These are phyloP conservation scores for Colletotrichum graminicola DNA, from an alignment of 2,329 filamentous ascomycete genomes.

Conservation along the genomic window DNA sequence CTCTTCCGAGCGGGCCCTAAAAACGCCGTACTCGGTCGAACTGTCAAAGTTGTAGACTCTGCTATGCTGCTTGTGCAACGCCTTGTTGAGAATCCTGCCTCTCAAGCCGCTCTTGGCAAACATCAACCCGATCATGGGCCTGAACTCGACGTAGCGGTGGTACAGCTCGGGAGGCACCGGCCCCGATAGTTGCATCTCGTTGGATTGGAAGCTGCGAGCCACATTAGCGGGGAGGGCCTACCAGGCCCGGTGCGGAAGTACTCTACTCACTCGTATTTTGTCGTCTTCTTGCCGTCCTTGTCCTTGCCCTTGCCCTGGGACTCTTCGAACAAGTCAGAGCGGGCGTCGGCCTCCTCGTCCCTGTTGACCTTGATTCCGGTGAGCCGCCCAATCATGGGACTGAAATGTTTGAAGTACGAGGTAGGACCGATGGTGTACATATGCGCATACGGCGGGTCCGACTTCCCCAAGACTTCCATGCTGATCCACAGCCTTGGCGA, in stretches of 20 bases:
- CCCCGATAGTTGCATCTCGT: constrained; percentile 87
- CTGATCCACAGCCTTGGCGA: constrained; percentile 79
- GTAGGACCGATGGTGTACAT: constrained; percentile 85
- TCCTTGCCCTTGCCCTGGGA: constrained; percentile 50
- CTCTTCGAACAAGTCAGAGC: constrained; percentile 44
- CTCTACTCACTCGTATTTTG: constrained; percentile 79
- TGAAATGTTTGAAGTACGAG: constrained; percentile 85
- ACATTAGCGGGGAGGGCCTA: constrained; percentile 3
- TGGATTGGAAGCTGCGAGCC: constrained; percentile 82
- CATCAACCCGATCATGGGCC: constrained; percentile 89
- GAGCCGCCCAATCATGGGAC: constrained; percentile 87
- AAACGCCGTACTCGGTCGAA: constrained; percentile 78
- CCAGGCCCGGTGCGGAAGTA: not conserved
- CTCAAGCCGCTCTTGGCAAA: constrained; percentile 83
- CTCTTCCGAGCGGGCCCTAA: constrained; percentile 74
- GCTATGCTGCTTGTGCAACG: constrained; percentile 89
- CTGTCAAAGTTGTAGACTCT: constrained; percentile 91
- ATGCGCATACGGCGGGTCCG: constrained; percentile 74
- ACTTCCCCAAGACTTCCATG: constrained; percentile 81
- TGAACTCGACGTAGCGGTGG: constrained; percentile 94
- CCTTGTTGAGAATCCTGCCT: constrained; percentile 84
- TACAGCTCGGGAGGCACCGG: constrained; percentile 86
- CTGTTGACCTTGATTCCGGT: constrained; percentile 77
- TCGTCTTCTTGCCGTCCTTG: constrained; percentile 59
- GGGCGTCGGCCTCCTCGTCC: constrained; percentile 64